These are phyloP conservation scores for Theileria annulata DNA, from an alignment of 169 alveolate species.

Conservation along the genomic window DNA sequence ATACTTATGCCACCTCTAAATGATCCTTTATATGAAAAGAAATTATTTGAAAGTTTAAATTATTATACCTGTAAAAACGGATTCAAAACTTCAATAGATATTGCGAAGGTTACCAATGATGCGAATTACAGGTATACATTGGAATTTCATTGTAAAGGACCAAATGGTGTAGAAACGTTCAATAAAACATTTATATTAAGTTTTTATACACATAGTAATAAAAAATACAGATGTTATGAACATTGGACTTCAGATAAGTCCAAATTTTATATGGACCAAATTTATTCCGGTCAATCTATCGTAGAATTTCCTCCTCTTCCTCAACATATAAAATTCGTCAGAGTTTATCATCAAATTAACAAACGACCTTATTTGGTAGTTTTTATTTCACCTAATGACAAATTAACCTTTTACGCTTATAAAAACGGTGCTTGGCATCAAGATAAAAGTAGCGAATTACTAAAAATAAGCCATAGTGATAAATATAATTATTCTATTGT, in stretches of 20 bases:
- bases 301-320: not conserved
- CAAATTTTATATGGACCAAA: not conserved
- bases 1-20: not conserved
- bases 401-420: not conserved
- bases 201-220: not conserved
- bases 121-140: not conserved
- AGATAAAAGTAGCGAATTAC: not conserved
- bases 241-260: not conserved
- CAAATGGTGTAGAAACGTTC: not conserved
- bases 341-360: not conserved
- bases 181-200: not conserved
- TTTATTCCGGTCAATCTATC: not conserved
- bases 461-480: not conserved
- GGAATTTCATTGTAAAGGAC: not conserved
- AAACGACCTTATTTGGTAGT: not conserved
- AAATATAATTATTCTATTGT: not conserved
- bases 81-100: slow-evolving; percentile 3
- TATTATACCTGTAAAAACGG: not conserved
- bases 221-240: not conserved
- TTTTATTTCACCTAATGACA: not conserved
- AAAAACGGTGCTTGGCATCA: not conserved
- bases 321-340: not conserved
- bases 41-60: not conserved
- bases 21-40: not conserved
- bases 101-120: not conserved